Evolutionary conservation across 2,329 filamentous ascomycete genomes (phyloP).

Genomic region (Colletotrichum tanaceti): DNA sequence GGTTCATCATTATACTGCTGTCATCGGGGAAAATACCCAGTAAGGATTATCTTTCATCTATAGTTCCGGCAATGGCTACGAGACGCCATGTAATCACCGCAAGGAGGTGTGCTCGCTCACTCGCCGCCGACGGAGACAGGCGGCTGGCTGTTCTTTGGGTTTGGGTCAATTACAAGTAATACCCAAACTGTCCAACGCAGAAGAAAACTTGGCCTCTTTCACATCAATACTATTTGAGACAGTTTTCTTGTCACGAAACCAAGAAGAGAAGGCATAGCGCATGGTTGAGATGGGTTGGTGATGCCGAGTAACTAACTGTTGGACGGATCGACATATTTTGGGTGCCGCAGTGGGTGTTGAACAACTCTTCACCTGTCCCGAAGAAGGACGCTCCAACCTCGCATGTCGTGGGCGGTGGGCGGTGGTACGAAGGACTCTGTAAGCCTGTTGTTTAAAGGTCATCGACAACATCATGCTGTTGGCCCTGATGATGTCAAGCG

Average conservation of each 20-base stretch:
- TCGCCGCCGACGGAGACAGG: not conserved
- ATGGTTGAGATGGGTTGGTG: not conserved
- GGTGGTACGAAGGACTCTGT: not conserved
- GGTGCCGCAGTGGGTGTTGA: not conserved
- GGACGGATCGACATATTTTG: not conserved
- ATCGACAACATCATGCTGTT: not conserved
- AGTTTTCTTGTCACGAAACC: not conserved
- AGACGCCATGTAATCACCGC: not conserved
- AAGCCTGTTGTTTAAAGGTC: not conserved
- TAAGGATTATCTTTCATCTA: constrained; percentile 16
- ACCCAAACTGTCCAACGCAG: not conserved
- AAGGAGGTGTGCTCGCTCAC: not conserved
- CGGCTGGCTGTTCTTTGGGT: not conserved
- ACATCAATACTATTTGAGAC: not conserved
- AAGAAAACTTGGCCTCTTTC: not conserved
- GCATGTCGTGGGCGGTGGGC: not conserved
- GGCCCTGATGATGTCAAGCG: too few species aligned
- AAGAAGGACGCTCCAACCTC: not conserved
- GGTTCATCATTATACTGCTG: constrained; percentile 14
- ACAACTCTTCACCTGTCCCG: not conserved
- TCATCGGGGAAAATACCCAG: constrained; percentile 33
- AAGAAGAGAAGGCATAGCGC: not conserved
- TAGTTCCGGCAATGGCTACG: constrained; percentile 1
- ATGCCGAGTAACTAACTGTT: not conserved
- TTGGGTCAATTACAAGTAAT: constrained; percentile 4